Percentiles rank a stretch among this genome's conserved stretches.
phyloP scores from a whole-genome alignment of 23 red algal species.

The Agarophyton chilense region DNA sequence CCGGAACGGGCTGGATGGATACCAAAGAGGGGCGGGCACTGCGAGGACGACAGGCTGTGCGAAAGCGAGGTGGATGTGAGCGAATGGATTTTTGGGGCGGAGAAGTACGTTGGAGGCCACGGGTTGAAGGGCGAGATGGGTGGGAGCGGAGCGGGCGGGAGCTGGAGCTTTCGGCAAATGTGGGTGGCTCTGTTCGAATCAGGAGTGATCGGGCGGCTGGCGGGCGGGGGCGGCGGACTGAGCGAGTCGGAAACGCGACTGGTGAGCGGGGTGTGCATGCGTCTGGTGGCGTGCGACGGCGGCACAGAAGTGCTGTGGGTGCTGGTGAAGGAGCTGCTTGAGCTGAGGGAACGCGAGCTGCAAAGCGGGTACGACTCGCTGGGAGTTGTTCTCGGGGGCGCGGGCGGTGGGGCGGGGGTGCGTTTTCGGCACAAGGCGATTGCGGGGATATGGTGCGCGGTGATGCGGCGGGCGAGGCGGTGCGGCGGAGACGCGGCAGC shows the following conservation, averaged over 20 bases:
- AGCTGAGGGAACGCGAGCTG: conserved; percentile 1
- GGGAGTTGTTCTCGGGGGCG: not conserved
- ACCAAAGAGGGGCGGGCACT: not conserved
- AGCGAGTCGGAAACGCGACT: conserved; percentile 1
- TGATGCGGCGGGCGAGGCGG: not conserved
- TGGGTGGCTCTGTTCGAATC: conserved; percentile 41
- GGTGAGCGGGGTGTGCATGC: conserved; percentile 26
- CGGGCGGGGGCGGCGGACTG: not conserved
- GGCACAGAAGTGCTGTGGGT: not conserved
- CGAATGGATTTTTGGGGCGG: conserved; percentile 52
- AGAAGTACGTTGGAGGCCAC: conserved; percentile 19
- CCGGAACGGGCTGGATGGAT: not conserved
- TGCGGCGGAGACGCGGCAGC: not conserved
- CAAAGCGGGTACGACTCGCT: conserved; percentile 30
- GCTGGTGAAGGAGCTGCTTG: conserved; percentile 19
- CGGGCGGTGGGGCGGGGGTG: not conserved
- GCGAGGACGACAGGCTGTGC: conserved; percentile 25
- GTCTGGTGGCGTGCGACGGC: conserved; percentile 4
- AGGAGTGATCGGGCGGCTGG: not conserved
- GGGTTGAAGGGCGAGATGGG: not conserved
- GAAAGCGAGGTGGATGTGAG: not conserved
- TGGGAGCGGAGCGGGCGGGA: not conserved
- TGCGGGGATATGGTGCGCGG: conserved; percentile 22
- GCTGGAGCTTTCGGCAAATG: not conserved
- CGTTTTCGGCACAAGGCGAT: conserved; percentile 57